Base-by-base conservation (phyloP, 257 asterid genomes). In the Solanum bulbocastanum region DNA sequence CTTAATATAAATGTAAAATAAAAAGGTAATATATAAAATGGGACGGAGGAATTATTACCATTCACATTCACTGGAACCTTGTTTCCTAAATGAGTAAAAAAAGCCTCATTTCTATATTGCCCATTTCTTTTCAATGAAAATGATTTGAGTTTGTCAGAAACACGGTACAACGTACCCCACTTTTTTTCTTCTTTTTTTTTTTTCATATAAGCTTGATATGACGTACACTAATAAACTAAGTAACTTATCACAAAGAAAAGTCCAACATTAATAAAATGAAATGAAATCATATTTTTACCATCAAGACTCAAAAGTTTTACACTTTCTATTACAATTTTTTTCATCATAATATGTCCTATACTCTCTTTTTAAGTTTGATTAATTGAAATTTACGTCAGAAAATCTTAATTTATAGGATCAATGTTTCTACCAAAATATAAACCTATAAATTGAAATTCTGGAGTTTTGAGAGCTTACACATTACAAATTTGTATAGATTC, bases 1-100 rank as follows among this genome's bases (percentile, higher is more conserved):
- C 0, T 44, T 44, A 44, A 11, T 44, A 0, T 0, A 44, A 44
- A 0, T 12, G 0, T 0, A 44, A 44, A 44, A 2, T 44, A 44
- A 44, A 44, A 44, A 11, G 0, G 0, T 42, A 12, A 11, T 2
- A 4, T 12, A 44, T 44, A 44, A 44, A 44, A 12, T 12, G 16
- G 0, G 1, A 12, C 52, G 0, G 2, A 44, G 5, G 52, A 16
- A 44, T 16, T 44, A 44, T 44, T 40, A 8, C 25, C 39, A 27
- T 14, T 79, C 39, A 42, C 39, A 27, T 14, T 79, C 39, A 42
- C 60, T 81, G 18, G 11, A 81, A 81, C 42, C 85, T 81, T 27
- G 44, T 82, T 82, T 46, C 85, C 85, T 30, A 18, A 49, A 49
- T 30, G 68, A 82, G 85, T 46, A 27, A 49, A 52, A 58, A 82